A percentile compares a stretch with the other conserved stretches of the same genome.
Evolutionary conservation across 345 rosid species (phyloP).

Genomic region (Ceriops zippeliana): DNA sequence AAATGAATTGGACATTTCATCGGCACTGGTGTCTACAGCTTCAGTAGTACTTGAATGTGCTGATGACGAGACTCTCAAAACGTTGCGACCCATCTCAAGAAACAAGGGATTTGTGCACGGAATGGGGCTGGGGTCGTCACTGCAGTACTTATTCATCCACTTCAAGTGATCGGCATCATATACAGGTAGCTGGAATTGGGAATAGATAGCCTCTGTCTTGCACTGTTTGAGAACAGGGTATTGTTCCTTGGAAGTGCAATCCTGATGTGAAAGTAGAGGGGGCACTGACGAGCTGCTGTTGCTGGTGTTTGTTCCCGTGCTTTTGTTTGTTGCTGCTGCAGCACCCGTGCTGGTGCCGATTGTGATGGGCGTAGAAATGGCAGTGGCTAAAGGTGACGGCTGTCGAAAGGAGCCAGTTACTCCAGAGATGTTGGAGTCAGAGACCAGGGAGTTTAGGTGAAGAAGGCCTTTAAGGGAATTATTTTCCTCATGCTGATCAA

Average conservation of each 20-base stretch:
- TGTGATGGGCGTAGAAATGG: too few relatives aligned
- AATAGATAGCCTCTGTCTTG: conserved; percentile 54
- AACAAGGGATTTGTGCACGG: conserved; percentile 45
- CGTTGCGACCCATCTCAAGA: conserved; percentile 42
- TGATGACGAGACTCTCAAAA: conserved; percentile 34
- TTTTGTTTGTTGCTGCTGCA: too few relatives aligned
- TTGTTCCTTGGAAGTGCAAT: conserved; percentile 38
- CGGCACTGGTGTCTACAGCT: conserved; percentile 16
- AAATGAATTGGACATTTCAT: conserved; percentile 43
- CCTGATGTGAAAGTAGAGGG: conserved; percentile 40
- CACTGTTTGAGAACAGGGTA: conserved; percentile 39
- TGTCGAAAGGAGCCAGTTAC: conserved; percentile 1
- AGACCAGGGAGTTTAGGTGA: too few relatives aligned
- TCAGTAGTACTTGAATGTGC: conserved; percentile 1
- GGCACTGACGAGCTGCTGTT: conserved; percentile 39
- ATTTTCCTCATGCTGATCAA: conserved; percentile 28
- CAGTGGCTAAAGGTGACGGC: conserved; percentile 13
- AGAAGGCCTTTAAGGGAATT: conserved; percentile 43
- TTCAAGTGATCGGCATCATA: too few relatives aligned
- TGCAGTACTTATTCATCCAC: too few relatives aligned
- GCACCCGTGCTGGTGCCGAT: too few relatives aligned
- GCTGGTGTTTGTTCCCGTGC: neutral
- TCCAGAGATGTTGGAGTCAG: too few relatives aligned
- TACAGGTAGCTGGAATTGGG: conserved; percentile 38
- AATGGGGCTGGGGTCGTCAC: conserved; percentile 21